A percentile compares a stretch with the other conserved stretches of the same genome.
Evolutionary conservation across 2,329 filamentous ascomycete genomes (phyloP).

Genomic region (Nemania serpens): DNA sequence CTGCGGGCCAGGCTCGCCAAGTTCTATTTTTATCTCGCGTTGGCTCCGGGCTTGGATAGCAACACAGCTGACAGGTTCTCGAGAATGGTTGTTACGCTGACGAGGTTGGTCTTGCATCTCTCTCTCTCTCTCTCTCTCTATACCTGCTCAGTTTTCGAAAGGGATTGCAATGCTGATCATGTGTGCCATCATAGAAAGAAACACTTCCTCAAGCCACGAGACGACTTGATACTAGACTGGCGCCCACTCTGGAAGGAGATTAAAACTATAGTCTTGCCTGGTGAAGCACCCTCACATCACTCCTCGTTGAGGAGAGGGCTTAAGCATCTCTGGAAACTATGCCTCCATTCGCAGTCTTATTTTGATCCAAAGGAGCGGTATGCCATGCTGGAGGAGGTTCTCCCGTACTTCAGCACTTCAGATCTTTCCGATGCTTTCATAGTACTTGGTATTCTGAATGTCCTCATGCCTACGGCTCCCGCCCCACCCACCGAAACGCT

Average conservation of each 20-base stretch:
- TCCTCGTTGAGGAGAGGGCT: conserved; percentile 58
- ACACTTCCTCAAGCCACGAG: conserved; percentile 89
- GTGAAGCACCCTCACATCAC: conserved; percentile 74
- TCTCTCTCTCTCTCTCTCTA: conserved; percentile 12
- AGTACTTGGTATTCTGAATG: conserved; percentile 83
- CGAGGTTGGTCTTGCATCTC: conserved; percentile 68
- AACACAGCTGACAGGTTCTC: conserved; percentile 86
- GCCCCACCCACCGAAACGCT: conserved; percentile 72
- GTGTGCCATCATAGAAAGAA: conserved; percentile 68
- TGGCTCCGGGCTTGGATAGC: conserved; percentile 87
- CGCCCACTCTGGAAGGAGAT: conserved; percentile 89
- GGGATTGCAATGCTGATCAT: conserved; percentile 12
- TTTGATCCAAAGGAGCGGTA: conserved; percentile 88
- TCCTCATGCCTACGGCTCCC: conserved; percentile 84
- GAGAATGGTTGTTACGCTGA: conserved; percentile 94
- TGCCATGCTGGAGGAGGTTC: conserved; percentile 77
- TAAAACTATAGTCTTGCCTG: conserved; percentile 86
- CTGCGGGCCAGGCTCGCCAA: conserved; percentile 82
- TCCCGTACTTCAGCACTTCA: conserved; percentile 90
- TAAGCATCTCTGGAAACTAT: conserved; percentile 81
- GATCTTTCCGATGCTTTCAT: conserved; percentile 92
- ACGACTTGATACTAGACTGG: conserved; percentile 93
- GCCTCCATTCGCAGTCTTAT: conserved; percentile 87
- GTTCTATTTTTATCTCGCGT: conserved; percentile 90
- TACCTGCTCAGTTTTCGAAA: no score